Percentiles rank a stretch among this genome's conserved stretches.
Evolutionary conservation across 2,329 filamentous ascomycete species (phyloP).

Genomic region (Lasiodiplodia sp.): DNA sequence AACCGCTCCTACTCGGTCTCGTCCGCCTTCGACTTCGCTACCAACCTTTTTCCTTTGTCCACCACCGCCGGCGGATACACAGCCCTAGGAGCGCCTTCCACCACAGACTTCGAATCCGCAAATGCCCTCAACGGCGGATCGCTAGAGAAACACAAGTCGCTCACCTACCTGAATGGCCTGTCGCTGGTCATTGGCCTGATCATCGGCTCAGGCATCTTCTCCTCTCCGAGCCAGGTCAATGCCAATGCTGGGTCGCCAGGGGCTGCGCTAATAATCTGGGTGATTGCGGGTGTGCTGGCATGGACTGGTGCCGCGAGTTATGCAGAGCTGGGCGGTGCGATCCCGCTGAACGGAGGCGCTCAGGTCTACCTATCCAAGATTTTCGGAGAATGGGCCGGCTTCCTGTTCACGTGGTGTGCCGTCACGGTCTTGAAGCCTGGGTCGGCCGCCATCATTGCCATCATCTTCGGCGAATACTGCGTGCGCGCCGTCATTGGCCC

Average conservation of each 20-base stretch:
- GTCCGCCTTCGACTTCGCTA: slow-evolving; percentile 95
- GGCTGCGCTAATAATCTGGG: slow-evolving; percentile 89
- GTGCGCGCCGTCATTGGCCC: slow-evolving; percentile 85
- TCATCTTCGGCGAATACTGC: slow-evolving; percentile 98
- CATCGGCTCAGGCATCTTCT: slow-evolving; percentile 96
- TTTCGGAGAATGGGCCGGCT: slow-evolving; percentile 90
- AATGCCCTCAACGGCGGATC: slow-evolving; percentile 74
- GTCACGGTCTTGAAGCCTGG: slow-evolving; percentile 94
- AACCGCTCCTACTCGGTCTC: slow-evolving; percentile 85
- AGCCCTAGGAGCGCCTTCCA: slow-evolving; percentile 79
- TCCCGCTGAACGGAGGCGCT: slow-evolving; percentile 91
- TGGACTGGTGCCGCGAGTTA: slow-evolving; percentile 97
- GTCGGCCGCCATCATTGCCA: slow-evolving; percentile 90
- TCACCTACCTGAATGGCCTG: slow-evolving; percentile 93
- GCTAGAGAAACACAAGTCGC: slow-evolving; percentile 91
- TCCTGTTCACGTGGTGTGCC: slow-evolving; percentile 95
- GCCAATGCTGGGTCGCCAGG: slow-evolving; percentile 89
- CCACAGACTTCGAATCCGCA: slow-evolving; percentile 60
- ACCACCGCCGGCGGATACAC: slow-evolving; percentile 82
- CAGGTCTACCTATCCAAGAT: slow-evolving; percentile 97
- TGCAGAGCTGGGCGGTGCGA: slow-evolving; percentile 93
- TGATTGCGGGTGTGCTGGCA: slow-evolving; percentile 86
- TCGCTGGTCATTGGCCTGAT: slow-evolving; percentile 91
- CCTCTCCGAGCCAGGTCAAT: slow-evolving; percentile 91
- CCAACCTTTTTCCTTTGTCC: slow-evolving; percentile 89